A percentile compares a stretch with the other conserved stretches of the same genome.
phyloP scores from a whole-genome alignment of 768 basidiomycete genomes.

The Amanita exitialis region DNA sequence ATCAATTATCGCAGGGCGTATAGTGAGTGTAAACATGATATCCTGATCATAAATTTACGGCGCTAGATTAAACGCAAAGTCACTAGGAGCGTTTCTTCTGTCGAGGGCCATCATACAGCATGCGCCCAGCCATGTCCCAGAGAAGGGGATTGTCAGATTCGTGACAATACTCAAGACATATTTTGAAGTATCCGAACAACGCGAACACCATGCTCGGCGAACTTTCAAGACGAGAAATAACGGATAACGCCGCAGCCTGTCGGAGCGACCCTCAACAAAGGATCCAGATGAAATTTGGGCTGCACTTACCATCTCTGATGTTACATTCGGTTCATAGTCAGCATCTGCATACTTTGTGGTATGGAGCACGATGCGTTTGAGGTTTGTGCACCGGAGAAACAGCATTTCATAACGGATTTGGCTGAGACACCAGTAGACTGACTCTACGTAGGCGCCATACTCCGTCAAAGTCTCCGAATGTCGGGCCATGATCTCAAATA shows the following conservation, averaged over 20 bases:
- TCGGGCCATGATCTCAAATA: neutral
- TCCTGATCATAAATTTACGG: no score
- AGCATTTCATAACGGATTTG: neutral
- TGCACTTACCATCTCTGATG: neutral
- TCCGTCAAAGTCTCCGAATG: neutral
- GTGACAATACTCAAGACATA: neutral
- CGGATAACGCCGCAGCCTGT: neutral
- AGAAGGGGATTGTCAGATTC: neutral
- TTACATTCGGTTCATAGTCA: neutral
- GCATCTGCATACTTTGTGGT: fast-evolving
- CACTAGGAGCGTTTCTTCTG: no score
- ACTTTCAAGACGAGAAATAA: neutral
- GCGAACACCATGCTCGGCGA: neutral
- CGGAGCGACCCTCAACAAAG: neutral
- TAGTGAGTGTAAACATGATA: no score
- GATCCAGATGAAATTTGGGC: no score
- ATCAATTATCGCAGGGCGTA: no score
- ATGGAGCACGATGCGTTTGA: neutral
- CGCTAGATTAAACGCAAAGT: no score
- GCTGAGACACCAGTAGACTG: neutral
- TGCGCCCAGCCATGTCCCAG: neutral
- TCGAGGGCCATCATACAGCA: neutral
- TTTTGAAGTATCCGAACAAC: neutral
- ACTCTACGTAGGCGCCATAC: neutral
- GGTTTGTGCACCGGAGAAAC: neutral